Evolutionary conservation across 345 rosid species (phyloP), one percentile per base, ranked within the genome.

Genomic region (Arabidopsis arenosa): DNA sequence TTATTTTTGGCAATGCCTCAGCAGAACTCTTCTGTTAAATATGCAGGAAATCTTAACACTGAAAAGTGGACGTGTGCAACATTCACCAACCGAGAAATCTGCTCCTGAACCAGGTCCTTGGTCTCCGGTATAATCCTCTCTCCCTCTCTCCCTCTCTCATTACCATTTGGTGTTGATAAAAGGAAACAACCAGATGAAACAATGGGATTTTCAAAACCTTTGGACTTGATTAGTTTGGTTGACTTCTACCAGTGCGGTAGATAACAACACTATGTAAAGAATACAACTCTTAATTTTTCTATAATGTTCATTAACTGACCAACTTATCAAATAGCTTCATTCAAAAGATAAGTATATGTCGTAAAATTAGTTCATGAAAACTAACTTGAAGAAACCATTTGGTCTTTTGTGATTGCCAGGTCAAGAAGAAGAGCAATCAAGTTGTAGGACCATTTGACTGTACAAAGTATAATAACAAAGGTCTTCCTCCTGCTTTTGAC

Each of bases 361-460:
- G 23, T 37, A 40, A n/a, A 32, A 10, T n/a, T 45, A 11, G 56
- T 56, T 61, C 51, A 5, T 55, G 56, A 21, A 23, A 66, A 49
- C 69, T 58, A 59, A 75, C 43, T 59, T 17, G 49, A 17, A 40
- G 23, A 21, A 74, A 4, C 39, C 32, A 48, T 11, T 64, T 66
- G 30, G 36, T 23, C 12, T 33, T 26, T 44, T 54, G 49, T 69
- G 55, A 26, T 60, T 69, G 80, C 54, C 84, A 93, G 98, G 96
- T 93, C 74, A 90, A 65, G 75, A 78, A 81, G 75, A 94, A 86
- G 75, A 85, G 80, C 69, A 87, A 81, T 74, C 97, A 86, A 79
- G 90, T 35, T 66, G 83, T 94, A 11, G 98, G 97, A 17, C 99
- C 97, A 67, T 95, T 76, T 78, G 97, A 95, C 82, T 95, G 97